Evolutionary conservation across 257 asterid genomes (phyloP).

Genomic region (Salvia splendens): DNA sequence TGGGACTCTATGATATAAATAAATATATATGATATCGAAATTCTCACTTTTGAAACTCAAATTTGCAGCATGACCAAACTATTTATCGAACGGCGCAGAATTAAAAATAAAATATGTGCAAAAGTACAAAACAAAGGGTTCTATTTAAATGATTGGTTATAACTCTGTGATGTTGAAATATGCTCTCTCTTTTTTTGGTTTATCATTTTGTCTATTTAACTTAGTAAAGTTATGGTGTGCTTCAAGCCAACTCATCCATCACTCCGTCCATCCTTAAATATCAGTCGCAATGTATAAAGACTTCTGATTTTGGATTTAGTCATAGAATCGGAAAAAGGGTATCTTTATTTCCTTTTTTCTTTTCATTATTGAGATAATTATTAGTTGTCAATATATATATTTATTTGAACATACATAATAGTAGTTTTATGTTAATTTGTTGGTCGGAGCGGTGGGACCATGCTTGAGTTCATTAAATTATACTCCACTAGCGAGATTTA

Average conservation of each 20-base stretch:
- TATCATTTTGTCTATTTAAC: background rate
- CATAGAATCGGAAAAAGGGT: too few species aligned
- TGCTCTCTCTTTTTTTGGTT: background rate
- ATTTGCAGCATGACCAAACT: background rate
- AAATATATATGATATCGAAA: background rate
- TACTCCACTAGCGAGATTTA: too few species aligned
- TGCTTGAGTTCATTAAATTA: too few species aligned
- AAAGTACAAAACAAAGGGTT: background rate
- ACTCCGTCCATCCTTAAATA: slow-evolving; percentile 11
- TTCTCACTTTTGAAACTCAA: background rate
- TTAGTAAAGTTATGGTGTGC: slow-evolving; percentile 1
- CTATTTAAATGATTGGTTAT: background rate
- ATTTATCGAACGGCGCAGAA: slow-evolving; percentile 27
- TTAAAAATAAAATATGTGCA: background rate
- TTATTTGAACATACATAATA: too few species aligned
- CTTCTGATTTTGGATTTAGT: background rate
- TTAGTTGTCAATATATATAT: too few species aligned
- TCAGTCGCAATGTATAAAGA: background rate
- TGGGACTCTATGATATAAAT: background rate
- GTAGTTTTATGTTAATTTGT: too few species aligned
- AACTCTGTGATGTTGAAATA: slow-evolving; percentile 8
- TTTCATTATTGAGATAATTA: too few species aligned
- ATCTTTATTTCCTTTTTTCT: too few species aligned
- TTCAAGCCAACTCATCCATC: background rate
- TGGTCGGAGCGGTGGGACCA: too few species aligned